phyloP scores from a whole-genome alignment of 106 monocot genomes.

The Acorus calamus region DNA sequence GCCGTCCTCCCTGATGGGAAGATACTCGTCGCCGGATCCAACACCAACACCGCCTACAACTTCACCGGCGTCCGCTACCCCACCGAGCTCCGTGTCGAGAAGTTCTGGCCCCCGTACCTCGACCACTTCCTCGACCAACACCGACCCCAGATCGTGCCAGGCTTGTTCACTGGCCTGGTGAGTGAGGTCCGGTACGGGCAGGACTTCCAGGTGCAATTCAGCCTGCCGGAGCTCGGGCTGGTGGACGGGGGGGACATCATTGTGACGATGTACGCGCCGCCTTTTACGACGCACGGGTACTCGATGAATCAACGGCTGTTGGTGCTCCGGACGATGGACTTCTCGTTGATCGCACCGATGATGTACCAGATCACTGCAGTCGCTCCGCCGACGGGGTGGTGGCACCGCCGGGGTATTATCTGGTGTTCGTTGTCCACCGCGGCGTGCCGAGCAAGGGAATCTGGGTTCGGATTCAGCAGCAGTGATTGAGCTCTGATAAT shows the following conservation, averaged over 20 bases:
- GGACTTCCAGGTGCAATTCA: conserved; percentile 17
- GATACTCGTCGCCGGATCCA: conserved; percentile 66
- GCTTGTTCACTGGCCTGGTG: not conserved
- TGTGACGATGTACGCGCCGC: conserved; percentile 72
- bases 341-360: not conserved
- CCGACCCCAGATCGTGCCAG: conserved; percentile 28
- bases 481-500: no score
- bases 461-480: conserved; percentile 31
- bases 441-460: conserved; percentile 39
- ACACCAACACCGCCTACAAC: conserved; percentile 46
- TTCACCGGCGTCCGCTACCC: conserved; percentile 33
- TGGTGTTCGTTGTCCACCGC: conserved; percentile 37
- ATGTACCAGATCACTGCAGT: conserved; percentile 7
- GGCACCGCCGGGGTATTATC: conserved; percentile 58
- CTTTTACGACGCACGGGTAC: conserved; percentile 77
- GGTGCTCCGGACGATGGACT: conserved; percentile 24
- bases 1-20: conserved; percentile 40
- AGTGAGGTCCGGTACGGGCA: conserved; percentile 21
- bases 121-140: not conserved
- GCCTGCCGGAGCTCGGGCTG: not conserved
- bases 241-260: conserved; percentile 19
- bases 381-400: conserved; percentile 21
- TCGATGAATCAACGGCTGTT: conserved; percentile 56
- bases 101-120: conserved; percentile 75
- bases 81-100: conserved; percentile 79